Conservation (phyloP, 768 basidiomycete species). For the Podaxis sp. region DNA sequence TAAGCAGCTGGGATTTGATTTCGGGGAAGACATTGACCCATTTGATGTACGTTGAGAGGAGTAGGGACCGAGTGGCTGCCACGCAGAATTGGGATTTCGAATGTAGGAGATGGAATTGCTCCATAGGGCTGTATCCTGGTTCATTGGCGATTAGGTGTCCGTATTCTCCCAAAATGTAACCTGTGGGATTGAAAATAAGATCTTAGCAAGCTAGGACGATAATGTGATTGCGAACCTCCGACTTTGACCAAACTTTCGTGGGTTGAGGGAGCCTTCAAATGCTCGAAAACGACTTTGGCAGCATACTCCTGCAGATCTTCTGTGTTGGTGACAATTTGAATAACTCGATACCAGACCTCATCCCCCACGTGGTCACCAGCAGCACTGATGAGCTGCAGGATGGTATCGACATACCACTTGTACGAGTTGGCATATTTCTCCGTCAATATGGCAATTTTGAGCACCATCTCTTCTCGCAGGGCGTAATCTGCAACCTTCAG, state of each 20-base stretch:
- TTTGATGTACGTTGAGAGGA: conserved; percentile 98
- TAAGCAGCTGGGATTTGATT: conserved; percentile 90
- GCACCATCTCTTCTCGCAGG: conserved; percentile 96
- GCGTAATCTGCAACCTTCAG: conserved; percentile 96
- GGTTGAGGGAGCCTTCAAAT: conserved; percentile 79
- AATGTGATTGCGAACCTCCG: conserved; percentile 59
- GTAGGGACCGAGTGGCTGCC: conserved; percentile 86
- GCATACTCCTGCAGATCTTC: conserved; percentile 98
- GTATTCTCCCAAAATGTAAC: conserved; percentile 97
- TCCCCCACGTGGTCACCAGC: conserved; percentile 99
- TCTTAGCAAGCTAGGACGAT: neutral
- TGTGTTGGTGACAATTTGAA: conserved; percentile 98
- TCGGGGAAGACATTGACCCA: conserved; percentile 99
- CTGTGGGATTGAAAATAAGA: conserved; percentile 34
- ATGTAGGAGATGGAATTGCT: conserved; percentile 92
- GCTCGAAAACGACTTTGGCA: conserved; percentile 86
- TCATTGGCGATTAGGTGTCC: conserved; percentile 98
- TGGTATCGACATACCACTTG: conserved; percentile 99
- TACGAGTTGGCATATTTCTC: conserved; percentile 98
- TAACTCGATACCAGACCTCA: conserved; percentile 99
- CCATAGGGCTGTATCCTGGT: conserved; percentile 86
- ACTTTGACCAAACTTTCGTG: conserved; percentile 97
- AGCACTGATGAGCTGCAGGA: conserved; percentile 91
- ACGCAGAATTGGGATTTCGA: conserved; percentile 94
- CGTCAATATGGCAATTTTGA: conserved; percentile 98